These are phyloP conservation scores for Saturnispora diversa DNA, from an alignment of 805 yeast species.

Conservation along the genomic window DNA sequence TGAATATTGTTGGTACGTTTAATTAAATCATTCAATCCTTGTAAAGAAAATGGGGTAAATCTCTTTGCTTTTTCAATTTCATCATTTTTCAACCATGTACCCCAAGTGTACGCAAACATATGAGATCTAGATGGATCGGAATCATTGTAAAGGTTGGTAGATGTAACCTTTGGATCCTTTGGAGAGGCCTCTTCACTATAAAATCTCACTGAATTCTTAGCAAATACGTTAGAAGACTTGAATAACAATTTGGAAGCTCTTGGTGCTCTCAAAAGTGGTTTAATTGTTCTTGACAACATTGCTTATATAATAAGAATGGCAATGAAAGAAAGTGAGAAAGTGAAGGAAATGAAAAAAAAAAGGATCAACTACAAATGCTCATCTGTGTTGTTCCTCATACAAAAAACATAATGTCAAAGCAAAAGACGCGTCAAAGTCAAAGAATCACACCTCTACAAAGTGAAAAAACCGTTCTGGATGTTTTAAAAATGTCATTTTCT, in stretches of 20 bases:
- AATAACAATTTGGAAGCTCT: background rate
- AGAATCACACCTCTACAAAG: slow-evolving; percentile 26
- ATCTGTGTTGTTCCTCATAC: background rate
- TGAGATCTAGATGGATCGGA: slow-evolving; percentile 16
- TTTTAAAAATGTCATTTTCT: slow-evolving; percentile 46
- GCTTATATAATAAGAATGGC: too few relatives aligned
- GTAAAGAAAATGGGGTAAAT: slow-evolving; percentile 71
- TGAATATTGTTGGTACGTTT: slow-evolving; percentile 9
- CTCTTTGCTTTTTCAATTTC: slow-evolving; percentile 64
- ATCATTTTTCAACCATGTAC: slow-evolving; percentile 86
- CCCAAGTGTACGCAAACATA: slow-evolving; percentile 89
- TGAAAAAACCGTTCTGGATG: slow-evolving; percentile 39
- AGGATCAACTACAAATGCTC: background rate
- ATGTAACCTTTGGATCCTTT: slow-evolving; percentile 9
- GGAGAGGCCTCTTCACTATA: slow-evolving; percentile 2
- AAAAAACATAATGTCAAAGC: slow-evolving; percentile 3
- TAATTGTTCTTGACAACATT: slow-evolving; percentile 8
- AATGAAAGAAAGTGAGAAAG: background rate
- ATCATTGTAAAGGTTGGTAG: slow-evolving; percentile 13
- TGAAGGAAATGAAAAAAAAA: background rate
- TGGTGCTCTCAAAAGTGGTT: slow-evolving; percentile 3
- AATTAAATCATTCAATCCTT: slow-evolving; percentile 48
- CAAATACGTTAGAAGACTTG: background rate
- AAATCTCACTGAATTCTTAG: background rate
- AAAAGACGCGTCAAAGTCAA: slow-evolving; percentile 11